A percentile compares a stretch with the other conserved stretches of the same genome.
phyloP scores from a whole-genome alignment of 345 rosid genomes.

The Jatropha curcas region DNA sequence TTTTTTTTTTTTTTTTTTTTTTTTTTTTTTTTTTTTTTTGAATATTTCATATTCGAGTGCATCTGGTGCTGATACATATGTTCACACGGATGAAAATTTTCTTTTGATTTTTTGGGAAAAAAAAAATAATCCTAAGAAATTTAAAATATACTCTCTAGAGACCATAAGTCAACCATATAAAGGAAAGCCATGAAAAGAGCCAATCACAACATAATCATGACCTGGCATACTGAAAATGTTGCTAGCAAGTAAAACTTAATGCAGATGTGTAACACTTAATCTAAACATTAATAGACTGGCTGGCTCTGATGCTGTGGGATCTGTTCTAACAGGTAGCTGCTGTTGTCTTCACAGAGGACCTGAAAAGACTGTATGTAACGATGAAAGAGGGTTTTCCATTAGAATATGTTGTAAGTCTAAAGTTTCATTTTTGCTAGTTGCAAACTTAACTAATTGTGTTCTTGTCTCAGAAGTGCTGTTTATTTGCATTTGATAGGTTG shows the following conservation, averaged over 20 bases:
- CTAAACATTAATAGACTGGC: neutral
- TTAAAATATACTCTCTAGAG: neutral
- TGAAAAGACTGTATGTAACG: constrained; percentile 79
- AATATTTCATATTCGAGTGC: neutral
- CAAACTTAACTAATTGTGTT: constrained; percentile 17
- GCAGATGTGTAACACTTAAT: neutral
- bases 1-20: too few relatives aligned
- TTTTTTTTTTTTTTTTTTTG: too few relatives aligned
- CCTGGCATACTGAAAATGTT: neutral
- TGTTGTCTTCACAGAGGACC: constrained; percentile 90
- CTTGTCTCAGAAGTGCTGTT: constrained; percentile 19
- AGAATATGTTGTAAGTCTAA: constrained; percentile 79
- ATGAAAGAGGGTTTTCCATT: constrained; percentile 97
- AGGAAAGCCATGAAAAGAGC: too few relatives aligned
- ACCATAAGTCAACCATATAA: neutral
- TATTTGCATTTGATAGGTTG: constrained; percentile 55
- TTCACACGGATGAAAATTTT: neutral
- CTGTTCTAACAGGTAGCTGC: constrained; percentile 74
- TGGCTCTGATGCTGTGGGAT: constrained; percentile 23
- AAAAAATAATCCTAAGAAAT: too few relatives aligned
- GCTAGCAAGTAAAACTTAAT: neutral
- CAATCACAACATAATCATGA: neutral
- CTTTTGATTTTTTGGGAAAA: too few relatives aligned
- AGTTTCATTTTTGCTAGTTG: constrained; percentile 13
- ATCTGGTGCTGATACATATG: neutral